Evolutionary conservation across 306 rosid genomes (phyloP), one percentile per base, ranked within the genome.

Genomic region (Pyrus communis): DNA sequence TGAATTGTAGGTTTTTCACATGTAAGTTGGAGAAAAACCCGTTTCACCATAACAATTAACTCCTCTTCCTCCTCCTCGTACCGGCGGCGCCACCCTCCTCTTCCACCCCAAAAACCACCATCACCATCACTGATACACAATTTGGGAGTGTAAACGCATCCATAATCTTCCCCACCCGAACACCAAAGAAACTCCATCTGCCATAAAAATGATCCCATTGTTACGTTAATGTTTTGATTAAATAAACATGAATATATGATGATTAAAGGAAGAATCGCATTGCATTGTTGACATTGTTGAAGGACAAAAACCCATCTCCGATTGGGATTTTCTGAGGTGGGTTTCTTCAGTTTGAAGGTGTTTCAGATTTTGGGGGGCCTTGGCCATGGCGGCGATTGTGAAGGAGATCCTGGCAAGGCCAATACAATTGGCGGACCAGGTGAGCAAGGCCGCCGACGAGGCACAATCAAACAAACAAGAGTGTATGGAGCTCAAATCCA

Each of bases 341-440:
- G 30, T 64, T 38, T 21, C 3, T 18, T 22, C 21, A 4, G 2
- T 74, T 54, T 54, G 55, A 45, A 27, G 70, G 63, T 71, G 45
- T 35, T 60, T 65, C 52, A 28, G 51, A 30, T 21, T 5, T 17
- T 58, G 69, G 19, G 52, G 42, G 11, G 73, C 63, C 45, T 49
- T 15, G 55, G 77, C 67, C 79, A 89, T 87, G 94, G 84, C 95
- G 80, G 84, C 90, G 68, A 82, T 88, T 42, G 95, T 91, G 69
- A 91, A 89, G 87, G 97, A 91, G 82, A 91, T 89, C 87, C 85
- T 91, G 85, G 91, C 95, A 35, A 70, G 91, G 85, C 97, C 97
- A 28, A 91, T 91, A 66, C 97, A 91, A 74, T 74, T 89, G 85
- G 93, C 97, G 13, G 97, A 91, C 83, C 93, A 85, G 73, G 86